These are phyloP conservation scores for Nyctanthes arbortristis DNA, from an alignment of 257 asterid genomes.

Conservation along the genomic window DNA sequence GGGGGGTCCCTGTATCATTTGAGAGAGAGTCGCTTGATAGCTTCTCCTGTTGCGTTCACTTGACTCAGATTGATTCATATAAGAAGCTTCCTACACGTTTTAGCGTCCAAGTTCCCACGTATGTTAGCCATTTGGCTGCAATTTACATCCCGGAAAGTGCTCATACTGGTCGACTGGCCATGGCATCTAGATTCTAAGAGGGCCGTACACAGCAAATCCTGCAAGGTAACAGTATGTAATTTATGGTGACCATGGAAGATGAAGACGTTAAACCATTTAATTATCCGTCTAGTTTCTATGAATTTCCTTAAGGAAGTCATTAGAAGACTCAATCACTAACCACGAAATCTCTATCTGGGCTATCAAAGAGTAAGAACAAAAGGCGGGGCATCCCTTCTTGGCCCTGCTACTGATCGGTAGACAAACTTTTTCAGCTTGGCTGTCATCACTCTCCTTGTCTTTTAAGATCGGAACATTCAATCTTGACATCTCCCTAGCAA, in stretches of 20 bases:
- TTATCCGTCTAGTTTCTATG: not conserved
- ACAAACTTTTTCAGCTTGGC: slow-evolving; percentile 57
- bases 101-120: too few relatives aligned
- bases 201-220: not conserved
- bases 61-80: too few relatives aligned
- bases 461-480: slow-evolving; percentile 74
- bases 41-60: too few relatives aligned
- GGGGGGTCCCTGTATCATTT: too few relatives aligned
- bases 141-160: not conserved
- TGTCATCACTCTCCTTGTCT: slow-evolving; percentile 49
- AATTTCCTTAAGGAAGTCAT: not conserved
- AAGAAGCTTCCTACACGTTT: too few relatives aligned
- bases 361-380: slow-evolving; percentile 70
- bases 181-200: not conserved
- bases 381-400: slow-evolving; percentile 77
- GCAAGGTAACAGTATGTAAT: not conserved
- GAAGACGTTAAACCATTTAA: not conserved
- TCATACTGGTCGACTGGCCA: too few relatives aligned
- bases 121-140: not conserved
- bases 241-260: not conserved
- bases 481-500: slow-evolving; percentile 71
- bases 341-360: slow-evolving; percentile 15
- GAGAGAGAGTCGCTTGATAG: too few relatives aligned
- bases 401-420: slow-evolving; percentile 83
- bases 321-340: slow-evolving; percentile 25